Percentiles rank a stretch among this genome's conserved stretches.
Conservation (phyloP, 768 basidiomycete genomes). For the Leccinum boreale region DNA sequence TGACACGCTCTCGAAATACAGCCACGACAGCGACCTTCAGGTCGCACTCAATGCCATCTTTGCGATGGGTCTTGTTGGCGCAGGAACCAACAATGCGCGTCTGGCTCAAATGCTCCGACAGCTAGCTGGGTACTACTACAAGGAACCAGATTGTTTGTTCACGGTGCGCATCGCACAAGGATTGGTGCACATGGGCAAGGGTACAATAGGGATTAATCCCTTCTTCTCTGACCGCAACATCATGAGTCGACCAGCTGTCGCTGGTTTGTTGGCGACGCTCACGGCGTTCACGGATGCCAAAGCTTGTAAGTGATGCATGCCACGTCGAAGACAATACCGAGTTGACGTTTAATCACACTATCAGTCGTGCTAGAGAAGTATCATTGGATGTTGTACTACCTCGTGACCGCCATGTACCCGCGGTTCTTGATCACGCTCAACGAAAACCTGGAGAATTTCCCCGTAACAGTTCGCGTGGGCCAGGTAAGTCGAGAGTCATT, state of each 20-base stretch:
- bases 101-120: slow-evolving; percentile 97
- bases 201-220: slow-evolving; percentile 93
- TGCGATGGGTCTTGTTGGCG: slow-evolving; percentile 97
- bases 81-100: slow-evolving; percentile 98
- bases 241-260: slow-evolving; percentile 85
- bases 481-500: slow-evolving; percentile 47
- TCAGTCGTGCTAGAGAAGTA: slow-evolving; percentile 92
- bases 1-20: slow-evolving; percentile 97
- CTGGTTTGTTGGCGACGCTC: slow-evolving; percentile 83
- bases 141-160: slow-evolving; percentile 95
- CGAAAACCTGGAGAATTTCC: slow-evolving; percentile 81
- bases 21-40: slow-evolving; percentile 96
- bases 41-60: slow-evolving; percentile 98
- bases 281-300: slow-evolving; percentile 94
- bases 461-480: slow-evolving; percentile 94
- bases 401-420: slow-evolving; percentile 95
- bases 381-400: slow-evolving; percentile 99
- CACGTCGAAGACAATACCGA: not conserved
- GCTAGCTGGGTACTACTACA: slow-evolving; percentile 96
- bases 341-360: slow-evolving; percentile 1
- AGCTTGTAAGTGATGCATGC: slow-evolving; percentile 61
- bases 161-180: slow-evolving; percentile 96
- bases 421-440: slow-evolving; percentile 97
- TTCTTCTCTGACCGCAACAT: slow-evolving; percentile 92
- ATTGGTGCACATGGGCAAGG: slow-evolving; percentile 99